Conservation (phyloP, 2,329 filamentous ascomycete genomes). For the Ophiosphaerella narmari region DNA sequence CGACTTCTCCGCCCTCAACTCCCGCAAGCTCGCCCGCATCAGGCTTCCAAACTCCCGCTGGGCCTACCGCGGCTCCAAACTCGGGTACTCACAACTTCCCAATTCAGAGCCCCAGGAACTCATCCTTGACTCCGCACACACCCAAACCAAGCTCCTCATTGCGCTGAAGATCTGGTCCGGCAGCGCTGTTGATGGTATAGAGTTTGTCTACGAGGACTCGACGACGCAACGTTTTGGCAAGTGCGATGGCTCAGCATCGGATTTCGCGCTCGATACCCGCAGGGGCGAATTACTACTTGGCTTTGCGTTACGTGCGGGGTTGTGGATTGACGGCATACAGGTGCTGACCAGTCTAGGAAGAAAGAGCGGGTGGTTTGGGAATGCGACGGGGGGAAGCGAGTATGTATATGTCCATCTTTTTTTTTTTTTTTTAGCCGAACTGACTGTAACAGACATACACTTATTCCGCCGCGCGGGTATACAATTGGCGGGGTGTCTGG, state of each 20-base stretch:
- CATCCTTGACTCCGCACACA: slow-evolving; percentile 69
- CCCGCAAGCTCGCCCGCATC: slow-evolving; percentile 69
- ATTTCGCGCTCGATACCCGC: slow-evolving; percentile 81
- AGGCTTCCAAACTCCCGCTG: slow-evolving; percentile 76
- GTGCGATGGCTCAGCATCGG: slow-evolving; percentile 69
- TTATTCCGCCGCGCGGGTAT: slow-evolving; percentile 89
- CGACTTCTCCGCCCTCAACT: slow-evolving; percentile 72
- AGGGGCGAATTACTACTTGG: slow-evolving; percentile 86
- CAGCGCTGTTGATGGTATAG: slow-evolving; percentile 77
- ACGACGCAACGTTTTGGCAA: slow-evolving; percentile 87
- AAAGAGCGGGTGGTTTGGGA: slow-evolving; percentile 83
- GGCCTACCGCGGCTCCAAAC: slow-evolving; percentile 74
- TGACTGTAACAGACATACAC: slow-evolving; percentile 67
- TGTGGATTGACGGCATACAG: slow-evolving; percentile 87
- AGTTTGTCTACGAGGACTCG: slow-evolving; percentile 90
- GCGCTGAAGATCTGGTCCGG: slow-evolving; percentile 79
- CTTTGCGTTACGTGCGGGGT: slow-evolving; percentile 78
- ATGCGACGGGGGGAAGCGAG: slow-evolving; percentile 77
- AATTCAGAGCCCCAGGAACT: slow-evolving; percentile 73
- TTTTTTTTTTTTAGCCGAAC: slow-evolving; percentile 9
- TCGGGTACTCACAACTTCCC: slow-evolving; percentile 74
- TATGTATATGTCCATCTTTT: slow-evolving; percentile 56
- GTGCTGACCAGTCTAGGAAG: slow-evolving; percentile 88
- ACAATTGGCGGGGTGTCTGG: slow-evolving; percentile 86
- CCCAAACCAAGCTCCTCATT: slow-evolving; percentile 72